Evolutionary conservation across 2,329 filamentous ascomycete genomes (phyloP).

Genomic region (Pseudopyrenochaeta lycopersici): DNA sequence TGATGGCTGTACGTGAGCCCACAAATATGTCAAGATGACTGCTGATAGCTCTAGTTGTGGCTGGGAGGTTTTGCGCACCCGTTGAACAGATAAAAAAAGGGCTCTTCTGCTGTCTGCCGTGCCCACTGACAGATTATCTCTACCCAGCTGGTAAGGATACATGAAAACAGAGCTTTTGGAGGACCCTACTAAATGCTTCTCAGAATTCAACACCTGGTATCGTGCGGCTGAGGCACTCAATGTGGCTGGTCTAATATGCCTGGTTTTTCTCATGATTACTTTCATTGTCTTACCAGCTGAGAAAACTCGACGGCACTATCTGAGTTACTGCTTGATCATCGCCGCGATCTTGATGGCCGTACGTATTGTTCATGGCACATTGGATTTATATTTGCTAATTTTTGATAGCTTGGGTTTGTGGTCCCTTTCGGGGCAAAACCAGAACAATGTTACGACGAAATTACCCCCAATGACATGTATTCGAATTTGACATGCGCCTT

Average conservation of each 20-base stretch:
- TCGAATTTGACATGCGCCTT: constrained; percentile 83
- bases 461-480: constrained; percentile 93
- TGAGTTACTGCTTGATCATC: constrained; percentile 85
- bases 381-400: constrained; percentile 9
- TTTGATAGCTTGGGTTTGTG: constrained; percentile 81
- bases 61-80: constrained; percentile 66
- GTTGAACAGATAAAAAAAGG: constrained; percentile 55
- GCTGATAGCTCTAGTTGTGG: constrained; percentile 57
- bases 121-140: constrained; percentile 82
- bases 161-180: not conserved
- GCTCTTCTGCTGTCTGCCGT: constrained; percentile 84
- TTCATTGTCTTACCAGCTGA: constrained; percentile 84
- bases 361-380: constrained; percentile 49
- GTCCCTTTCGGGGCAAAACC: constrained; percentile 83
- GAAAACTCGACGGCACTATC: constrained; percentile 90
- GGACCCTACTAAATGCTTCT: constrained; percentile 13
- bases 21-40: constrained; percentile 1
- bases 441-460: constrained; percentile 84
- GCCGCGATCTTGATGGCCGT: constrained; percentile 82
- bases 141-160: constrained; percentile 63
- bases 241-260: constrained; percentile 75
- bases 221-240: constrained; percentile 83
- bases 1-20: constrained; percentile 71
- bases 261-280: constrained; percentile 79
- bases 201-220: constrained; percentile 66